phyloP scores from a whole-genome alignment of 2,329 filamentous ascomycete genomes.

The Aspergillus sclerotialis region DNA sequence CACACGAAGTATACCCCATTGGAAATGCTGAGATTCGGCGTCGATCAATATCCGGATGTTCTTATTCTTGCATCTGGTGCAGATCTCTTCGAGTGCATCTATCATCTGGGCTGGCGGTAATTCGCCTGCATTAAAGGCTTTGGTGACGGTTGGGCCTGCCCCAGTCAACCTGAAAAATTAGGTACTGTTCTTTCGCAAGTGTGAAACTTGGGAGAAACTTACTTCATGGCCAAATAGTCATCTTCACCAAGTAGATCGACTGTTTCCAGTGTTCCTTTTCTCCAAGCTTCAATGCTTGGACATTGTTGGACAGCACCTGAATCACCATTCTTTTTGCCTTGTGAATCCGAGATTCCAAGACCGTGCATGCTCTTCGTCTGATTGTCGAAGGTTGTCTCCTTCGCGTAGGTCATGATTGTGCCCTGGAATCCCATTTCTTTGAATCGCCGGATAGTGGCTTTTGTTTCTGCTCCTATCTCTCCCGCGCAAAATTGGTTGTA shows the following conservation, averaged over 20 bases:
- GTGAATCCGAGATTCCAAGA: conserved; percentile 12
- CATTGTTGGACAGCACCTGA: conserved; percentile 9
- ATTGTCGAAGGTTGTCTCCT: conserved; percentile 62
- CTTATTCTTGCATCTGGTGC: conserved; percentile 47
- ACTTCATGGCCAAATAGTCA: conserved; percentile 62
- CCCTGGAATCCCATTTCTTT: conserved; percentile 73
- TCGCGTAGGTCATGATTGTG: conserved; percentile 76
- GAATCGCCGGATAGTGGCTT: conserved; percentile 55
- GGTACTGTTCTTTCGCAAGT: no score
- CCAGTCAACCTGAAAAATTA: conserved; percentile 58
- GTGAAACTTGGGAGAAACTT: no score
- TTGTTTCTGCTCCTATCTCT: conserved; percentile 62
- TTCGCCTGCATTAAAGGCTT: conserved; percentile 56
- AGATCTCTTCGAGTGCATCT: conserved; percentile 66
- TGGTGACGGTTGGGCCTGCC: conserved; percentile 64
- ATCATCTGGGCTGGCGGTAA: conserved; percentile 59
- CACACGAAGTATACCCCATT: conserved; percentile 75
- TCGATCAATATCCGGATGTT: conserved; percentile 74
- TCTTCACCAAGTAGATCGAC: conserved; percentile 44
- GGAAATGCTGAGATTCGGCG: conserved; percentile 74
- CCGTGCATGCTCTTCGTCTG: conserved; percentile 17
- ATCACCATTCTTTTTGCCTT: conserved; percentile 5
- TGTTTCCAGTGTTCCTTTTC: conserved; percentile 66
- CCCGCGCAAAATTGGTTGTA: conserved; percentile 90
- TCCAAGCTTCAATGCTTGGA: conserved; percentile 51